Conservation (phyloP, 495 filamentous ascomycete genomes). For the Aspergillus homomorphus region DNA sequence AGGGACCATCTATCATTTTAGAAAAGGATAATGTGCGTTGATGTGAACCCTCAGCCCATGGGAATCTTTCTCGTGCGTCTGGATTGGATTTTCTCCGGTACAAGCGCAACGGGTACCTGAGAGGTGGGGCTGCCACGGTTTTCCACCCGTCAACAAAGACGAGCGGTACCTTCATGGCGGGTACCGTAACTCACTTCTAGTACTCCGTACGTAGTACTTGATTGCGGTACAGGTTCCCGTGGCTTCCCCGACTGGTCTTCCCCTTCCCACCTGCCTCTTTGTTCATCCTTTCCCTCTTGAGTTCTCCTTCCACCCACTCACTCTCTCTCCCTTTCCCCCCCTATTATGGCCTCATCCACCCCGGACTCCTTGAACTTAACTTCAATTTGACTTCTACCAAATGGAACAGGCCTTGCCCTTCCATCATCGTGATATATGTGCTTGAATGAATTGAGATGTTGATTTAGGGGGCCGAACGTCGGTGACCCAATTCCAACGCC, state of each 20-base stretch:
- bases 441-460: neutral
- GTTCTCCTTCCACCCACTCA: neutral
- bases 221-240: neutral
- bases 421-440: neutral
- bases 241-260: too few relatives aligned
- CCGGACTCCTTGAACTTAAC: too few relatives aligned
- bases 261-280: neutral
- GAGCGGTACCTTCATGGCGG: constrained; percentile 11
- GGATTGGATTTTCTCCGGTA: constrained; percentile 11
- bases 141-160: constrained; percentile 18
- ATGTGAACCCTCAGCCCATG: neutral
- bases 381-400: too few relatives aligned
- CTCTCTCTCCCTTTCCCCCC: neutral
- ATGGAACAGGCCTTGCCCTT: neutral
- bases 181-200: neutral
- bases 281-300: neutral
- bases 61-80: neutral
- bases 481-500: constrained; percentile 10
- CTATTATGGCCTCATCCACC: neutral
- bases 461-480: neutral
- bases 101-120: constrained; percentile 25
- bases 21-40: neutral
- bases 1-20: too few relatives aligned
- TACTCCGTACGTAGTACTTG: neutral
- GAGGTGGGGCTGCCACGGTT: constrained; percentile 19